These are phyloP conservation scores for Cordyceps cateniannulata DNA, from an alignment of 2,329 filamentous ascomycete species.

Conservation along the genomic window DNA sequence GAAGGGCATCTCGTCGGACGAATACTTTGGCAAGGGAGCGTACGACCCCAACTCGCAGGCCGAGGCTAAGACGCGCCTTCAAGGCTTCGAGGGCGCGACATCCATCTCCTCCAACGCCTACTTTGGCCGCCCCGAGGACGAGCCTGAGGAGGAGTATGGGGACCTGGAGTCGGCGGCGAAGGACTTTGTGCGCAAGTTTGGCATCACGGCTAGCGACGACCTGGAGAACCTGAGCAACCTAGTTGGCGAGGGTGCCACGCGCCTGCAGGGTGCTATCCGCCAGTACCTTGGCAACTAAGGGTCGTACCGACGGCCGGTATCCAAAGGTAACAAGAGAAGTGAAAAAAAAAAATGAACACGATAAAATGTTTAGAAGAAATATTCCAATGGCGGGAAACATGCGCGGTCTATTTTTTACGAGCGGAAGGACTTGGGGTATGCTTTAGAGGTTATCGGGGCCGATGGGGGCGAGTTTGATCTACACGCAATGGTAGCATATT, in stretches of 20 bases:
- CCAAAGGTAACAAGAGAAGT: neutral
- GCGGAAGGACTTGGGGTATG: neutral
- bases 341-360: neutral
- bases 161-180: conserved; percentile 90
- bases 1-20: conserved; percentile 95
- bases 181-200: conserved; percentile 92
- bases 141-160: conserved; percentile 73
- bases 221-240: conserved; percentile 81
- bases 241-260: conserved; percentile 77
- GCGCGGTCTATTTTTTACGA: neutral
- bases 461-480: neutral
- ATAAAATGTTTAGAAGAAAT: too few relatives aligned
- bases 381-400: neutral
- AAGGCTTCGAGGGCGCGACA: conserved; percentile 87
- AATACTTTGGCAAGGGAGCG: conserved; percentile 89
- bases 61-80: conserved; percentile 81
- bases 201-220: conserved; percentile 92
- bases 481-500: conserved; percentile 2
- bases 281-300: conserved; percentile 55
- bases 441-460: neutral
- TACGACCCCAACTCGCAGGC: conserved; percentile 75
- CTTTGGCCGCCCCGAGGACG: conserved; percentile 88
- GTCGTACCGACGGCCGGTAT: neutral
- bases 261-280: conserved; percentile 70
- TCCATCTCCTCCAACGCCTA: conserved; percentile 95